These are phyloP conservation scores for Aspergillus saccharolyticus DNA, from an alignment of 495 filamentous ascomycete genomes.

Conservation along the genomic window DNA sequence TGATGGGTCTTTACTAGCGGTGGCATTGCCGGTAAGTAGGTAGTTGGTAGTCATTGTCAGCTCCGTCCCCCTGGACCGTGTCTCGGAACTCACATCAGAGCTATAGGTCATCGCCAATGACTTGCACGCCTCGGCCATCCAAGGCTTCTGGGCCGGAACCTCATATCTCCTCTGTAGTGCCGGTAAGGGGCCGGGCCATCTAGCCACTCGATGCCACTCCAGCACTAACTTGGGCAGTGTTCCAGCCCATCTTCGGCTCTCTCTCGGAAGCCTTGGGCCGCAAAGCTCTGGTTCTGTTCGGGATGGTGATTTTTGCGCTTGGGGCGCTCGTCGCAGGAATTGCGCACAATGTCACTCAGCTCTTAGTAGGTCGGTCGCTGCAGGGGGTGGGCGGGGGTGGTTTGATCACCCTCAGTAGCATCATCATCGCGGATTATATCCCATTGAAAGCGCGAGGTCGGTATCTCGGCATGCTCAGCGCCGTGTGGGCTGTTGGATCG, in stretches of 20 bases:
- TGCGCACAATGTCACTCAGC: conserved; percentile 56
- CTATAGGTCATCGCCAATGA: too few species aligned
- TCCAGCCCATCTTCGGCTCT: conserved; percentile 39
- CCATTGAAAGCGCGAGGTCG: conserved; percentile 42
- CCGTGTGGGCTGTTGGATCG: conserved; percentile 62
- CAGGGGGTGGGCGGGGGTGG: conserved; percentile 72
- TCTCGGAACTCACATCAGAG: too few species aligned
- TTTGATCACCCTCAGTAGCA: conserved; percentile 58
- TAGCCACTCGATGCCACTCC: too few species aligned
- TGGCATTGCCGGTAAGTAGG: too few species aligned
- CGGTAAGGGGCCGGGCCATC: too few species aligned
- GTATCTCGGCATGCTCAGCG: conserved; percentile 48
- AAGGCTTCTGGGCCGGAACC: too few species aligned
- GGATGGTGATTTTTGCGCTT: conserved; percentile 49
- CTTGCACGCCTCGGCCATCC: too few species aligned
- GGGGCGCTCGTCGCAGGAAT: conserved; percentile 54
- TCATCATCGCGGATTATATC: conserved; percentile 66
- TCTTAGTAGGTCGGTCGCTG: conserved; percentile 63
- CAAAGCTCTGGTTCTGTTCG: conserved; percentile 41
- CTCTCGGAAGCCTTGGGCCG: conserved; percentile 42
- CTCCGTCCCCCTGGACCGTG: too few species aligned
- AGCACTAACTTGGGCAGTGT: conserved; percentile 18
- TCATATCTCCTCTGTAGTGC: too few species aligned
- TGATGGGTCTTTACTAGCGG: too few species aligned
- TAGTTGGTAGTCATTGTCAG: too few species aligned